Evolutionary conservation across 176 grass and related monocot genomes (phyloP).

Genomic region (Carex myosuroides): DNA sequence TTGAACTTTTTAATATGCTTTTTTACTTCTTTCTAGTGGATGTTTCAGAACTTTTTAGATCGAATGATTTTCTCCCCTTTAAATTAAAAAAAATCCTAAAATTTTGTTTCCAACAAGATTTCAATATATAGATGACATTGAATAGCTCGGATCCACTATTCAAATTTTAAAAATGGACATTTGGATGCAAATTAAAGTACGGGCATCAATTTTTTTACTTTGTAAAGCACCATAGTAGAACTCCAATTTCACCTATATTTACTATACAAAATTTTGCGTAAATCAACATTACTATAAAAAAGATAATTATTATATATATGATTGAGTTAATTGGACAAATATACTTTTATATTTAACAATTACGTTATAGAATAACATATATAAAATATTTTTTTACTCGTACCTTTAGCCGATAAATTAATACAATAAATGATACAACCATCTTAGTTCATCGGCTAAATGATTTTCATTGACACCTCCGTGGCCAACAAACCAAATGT

Average conservation of each 20-base stretch:
- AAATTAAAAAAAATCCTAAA: too few species aligned
- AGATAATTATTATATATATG: neutral
- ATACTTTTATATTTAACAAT: neutral
- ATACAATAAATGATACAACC: neutral
- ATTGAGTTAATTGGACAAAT: neutral
- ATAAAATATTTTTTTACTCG: neutral
- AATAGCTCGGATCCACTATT: too few species aligned
- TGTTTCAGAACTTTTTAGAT: too few species aligned
- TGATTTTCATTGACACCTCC: neutral
- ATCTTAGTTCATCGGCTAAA: neutral
- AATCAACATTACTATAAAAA: neutral
- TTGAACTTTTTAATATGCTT: too few species aligned
- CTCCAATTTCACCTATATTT: neutral
- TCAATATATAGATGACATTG: too few species aligned
- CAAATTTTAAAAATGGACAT: too few species aligned
- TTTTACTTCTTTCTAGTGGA: too few species aligned
- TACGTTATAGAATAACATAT: neutral
- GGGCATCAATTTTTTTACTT: neutral
- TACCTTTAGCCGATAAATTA: neutral
- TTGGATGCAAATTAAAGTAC: too few species aligned
- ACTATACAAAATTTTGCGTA: neutral
- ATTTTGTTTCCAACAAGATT: too few species aligned
- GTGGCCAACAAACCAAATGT: neutral
- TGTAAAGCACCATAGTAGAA: neutral
- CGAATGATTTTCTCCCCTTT: too few species aligned